Evolutionary conservation across 345 rosid genomes (phyloP).

Genomic region (Mangifera indica): DNA sequence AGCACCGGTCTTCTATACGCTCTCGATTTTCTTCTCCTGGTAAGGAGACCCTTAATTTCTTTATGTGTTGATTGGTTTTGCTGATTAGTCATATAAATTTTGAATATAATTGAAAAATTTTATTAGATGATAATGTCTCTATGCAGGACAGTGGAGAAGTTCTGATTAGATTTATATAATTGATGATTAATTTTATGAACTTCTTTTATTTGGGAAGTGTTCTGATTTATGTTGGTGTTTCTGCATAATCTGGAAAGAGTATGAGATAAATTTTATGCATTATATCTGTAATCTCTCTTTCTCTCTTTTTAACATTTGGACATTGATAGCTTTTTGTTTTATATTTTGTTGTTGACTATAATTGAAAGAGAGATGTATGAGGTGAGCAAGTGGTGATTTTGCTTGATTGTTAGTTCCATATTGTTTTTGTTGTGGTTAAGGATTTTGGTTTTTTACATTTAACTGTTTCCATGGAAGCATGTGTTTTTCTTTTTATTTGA

Average conservation of each 20-base stretch:
- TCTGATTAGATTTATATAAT: not conserved
- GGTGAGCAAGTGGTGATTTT: too few relatives aligned
- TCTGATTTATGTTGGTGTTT: not conserved
- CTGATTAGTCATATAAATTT: not conserved
- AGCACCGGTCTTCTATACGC: conserved; percentile 66
- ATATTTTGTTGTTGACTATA: too few relatives aligned
- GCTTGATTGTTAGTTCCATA: too few relatives aligned
- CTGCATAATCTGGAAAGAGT: not conserved
- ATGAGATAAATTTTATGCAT: too few relatives aligned
- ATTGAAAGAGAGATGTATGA: too few relatives aligned
- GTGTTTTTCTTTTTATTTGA: not conserved
- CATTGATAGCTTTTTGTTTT: too few relatives aligned
- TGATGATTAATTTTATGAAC: not conserved
- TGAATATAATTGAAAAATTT: not conserved
- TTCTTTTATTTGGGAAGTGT: too few relatives aligned
- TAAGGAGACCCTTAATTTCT: conserved; percentile 29
- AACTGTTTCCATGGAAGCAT: not conserved
- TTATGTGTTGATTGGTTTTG: not conserved
- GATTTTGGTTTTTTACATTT: not conserved
- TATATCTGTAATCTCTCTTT: too few relatives aligned
- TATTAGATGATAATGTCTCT: not conserved
- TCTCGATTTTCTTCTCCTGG: conserved; percentile 68
- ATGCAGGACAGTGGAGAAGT: not conserved
- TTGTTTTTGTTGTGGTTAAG: too few relatives aligned
- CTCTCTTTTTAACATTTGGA: too few relatives aligned